A percentile compares a stretch with the other conserved stretches of the same genome.
These are phyloP conservation scores for Tetrahymena thermophila DNA, from an alignment of 73 alveolate genomes.

Conservation along the genomic window DNA sequence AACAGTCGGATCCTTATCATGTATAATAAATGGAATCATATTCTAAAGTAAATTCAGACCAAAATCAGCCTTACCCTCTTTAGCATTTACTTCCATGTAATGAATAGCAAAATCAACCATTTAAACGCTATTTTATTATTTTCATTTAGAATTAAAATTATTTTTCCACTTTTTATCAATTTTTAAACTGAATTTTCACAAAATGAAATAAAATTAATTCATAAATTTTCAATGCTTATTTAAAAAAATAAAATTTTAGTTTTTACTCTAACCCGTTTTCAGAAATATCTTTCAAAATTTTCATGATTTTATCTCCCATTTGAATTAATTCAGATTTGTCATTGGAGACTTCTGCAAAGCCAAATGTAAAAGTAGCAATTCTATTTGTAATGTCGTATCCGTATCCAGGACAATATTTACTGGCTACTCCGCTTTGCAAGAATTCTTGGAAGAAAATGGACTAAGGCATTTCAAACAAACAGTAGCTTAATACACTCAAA, in stretches of 20 bases:
- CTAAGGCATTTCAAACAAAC: constrained; percentile 60
- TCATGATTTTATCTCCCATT: constrained; percentile 35
- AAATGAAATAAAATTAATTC: too few species aligned
- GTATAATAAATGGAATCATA: constrained; percentile 50
- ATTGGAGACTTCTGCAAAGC: constrained; percentile 40
- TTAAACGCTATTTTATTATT: constrained; percentile 3
- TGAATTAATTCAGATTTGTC: constrained; percentile 11
- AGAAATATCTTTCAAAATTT: constrained; percentile 19
- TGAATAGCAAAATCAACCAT: constrained; percentile 51
- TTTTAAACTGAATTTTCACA: too few species aligned
- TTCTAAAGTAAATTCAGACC: constrained; percentile 51
- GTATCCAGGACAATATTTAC: constrained; percentile 52
- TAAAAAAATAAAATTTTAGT: too few species aligned
- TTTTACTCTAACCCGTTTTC: constrained; percentile 51
- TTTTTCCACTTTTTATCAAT: too few species aligned
- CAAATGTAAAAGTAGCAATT: constrained; percentile 54
- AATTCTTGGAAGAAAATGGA: constrained; percentile 47
- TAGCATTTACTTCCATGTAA: constrained; percentile 51
- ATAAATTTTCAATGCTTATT: too few species aligned
- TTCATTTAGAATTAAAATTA: too few species aligned
- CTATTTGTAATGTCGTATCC: constrained; percentile 57
- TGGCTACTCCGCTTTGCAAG: constrained; percentile 57
- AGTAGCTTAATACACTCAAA: constrained; percentile 36
- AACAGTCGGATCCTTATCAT: constrained; percentile 54
- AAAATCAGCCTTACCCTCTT: constrained; percentile 47